Evolutionary conservation across 202 grass and related monocot genomes (phyloP).

Genomic region (Panicum hallii): DNA sequence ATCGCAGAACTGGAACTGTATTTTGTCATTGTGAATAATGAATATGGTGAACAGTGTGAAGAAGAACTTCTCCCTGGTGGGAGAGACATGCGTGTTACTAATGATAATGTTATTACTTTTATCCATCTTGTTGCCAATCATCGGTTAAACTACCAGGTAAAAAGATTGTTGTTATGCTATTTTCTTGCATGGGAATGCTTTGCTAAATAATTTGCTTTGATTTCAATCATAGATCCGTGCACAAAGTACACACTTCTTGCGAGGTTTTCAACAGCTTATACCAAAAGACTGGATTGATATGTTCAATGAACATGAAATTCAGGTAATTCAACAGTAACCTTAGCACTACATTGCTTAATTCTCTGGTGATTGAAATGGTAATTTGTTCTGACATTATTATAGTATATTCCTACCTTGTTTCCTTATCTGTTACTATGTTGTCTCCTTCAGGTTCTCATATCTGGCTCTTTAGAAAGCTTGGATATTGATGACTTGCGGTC

Average conservation of each 20-base stretch:
- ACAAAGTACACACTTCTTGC: conserved; percentile 93
- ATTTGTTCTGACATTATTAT: conserved; percentile 22
- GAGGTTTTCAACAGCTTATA: conserved; percentile 97
- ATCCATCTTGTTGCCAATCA: conserved; percentile 98
- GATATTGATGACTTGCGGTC: conserved; percentile 91
- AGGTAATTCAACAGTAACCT: conserved; percentile 53
- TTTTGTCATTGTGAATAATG: conserved; percentile 97
- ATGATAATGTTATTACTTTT: conserved; percentile 96
- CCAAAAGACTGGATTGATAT: conserved; percentile 97
- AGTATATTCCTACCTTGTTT: conserved; percentile 38
- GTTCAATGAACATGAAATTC: conserved; percentile 99
- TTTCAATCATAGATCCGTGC: conserved; percentile 74
- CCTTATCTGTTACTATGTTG: conserved; percentile 32
- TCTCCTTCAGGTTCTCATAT: conserved; percentile 87
- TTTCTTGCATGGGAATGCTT: conserved; percentile 29
- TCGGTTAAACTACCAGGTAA: conserved; percentile 93
- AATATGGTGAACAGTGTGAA: conserved; percentile 97
- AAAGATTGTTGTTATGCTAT: conserved; percentile 18
- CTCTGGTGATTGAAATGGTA: neutral
- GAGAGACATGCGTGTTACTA: conserved; percentile 83
- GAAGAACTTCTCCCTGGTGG: conserved; percentile 93
- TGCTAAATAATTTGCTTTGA: conserved; percentile 34
- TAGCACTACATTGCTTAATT: conserved; percentile 28
- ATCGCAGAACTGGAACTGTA: conserved; percentile 91
- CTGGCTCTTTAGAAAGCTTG: conserved; percentile 93